Base-by-base conservation (phyloP, 2,329 filamentous ascomycete species). In the Didymella arachidicola region DNA sequence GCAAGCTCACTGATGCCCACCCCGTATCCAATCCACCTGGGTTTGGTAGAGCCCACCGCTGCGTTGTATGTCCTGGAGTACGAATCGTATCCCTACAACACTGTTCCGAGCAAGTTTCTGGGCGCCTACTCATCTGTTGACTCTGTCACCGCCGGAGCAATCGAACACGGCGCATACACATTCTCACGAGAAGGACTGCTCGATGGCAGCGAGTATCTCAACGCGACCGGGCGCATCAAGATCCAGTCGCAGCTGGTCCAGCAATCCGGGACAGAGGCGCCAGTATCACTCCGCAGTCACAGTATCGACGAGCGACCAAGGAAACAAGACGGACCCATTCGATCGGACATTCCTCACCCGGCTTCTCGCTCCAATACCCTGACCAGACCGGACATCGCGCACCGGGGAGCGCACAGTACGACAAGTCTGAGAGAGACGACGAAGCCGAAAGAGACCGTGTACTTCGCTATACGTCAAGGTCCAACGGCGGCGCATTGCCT, bases 311-410 rank as follows among this genome's bases (percentile, higher is more conserved):
- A 57, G 45, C 56, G 53, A 25, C 27, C 19, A 34, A 8, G 29
- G 14, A 61, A 41, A 22, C 26, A 55, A n/a, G 45, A 38, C 11
- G 61, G 57, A 12, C 29, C 25, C 12, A 46, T 69, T 12, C 61
- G 68, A 32, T 58, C 64, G n/a, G 67, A 70, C 34, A 68, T 70
- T 1, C 67, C 67, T 22, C 67, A 68, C 49, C 67, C 67, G 4
- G n/a, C 55, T n/a, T 62, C 34, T n/a, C 45, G 32, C 18, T 52
- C 43, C 16, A 52, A 53, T 22, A 57, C 48, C 2, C 7, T 39
- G 29, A 53, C 25, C 18, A 60, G 62, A 36, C 53, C 62, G 12
- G 59, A 67, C 36, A 55, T 63, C 1, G 55, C 62, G 27, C 64
- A 67, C 43, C 32, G 38, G 5, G 34, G 19, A 16, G 34, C 47